Evolutionary conservation across 2,329 filamentous ascomycete genomes (phyloP).

Genomic region (Dactylellina drechsleri): DNA sequence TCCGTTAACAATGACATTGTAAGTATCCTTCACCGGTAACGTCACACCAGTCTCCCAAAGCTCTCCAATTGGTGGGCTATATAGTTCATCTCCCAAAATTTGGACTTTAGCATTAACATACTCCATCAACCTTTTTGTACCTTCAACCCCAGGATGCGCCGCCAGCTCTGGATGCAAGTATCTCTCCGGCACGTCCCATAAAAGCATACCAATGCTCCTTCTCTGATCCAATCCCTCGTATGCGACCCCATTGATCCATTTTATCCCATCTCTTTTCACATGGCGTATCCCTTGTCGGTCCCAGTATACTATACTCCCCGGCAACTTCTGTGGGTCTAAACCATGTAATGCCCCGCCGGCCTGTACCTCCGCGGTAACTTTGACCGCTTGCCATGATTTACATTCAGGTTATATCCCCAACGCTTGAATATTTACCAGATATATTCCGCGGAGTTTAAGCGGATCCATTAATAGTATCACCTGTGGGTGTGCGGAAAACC

Average conservation of each 20-base stretch:
- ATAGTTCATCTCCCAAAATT: background rate
- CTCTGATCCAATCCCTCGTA: constrained; percentile 11
- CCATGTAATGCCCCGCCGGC: constrained; percentile 13
- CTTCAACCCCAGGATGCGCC: background rate
- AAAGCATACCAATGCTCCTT: constrained; percentile 3
- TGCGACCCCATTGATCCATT: constrained; percentile 13
- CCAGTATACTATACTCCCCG: constrained; percentile 28
- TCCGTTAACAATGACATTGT: background rate
- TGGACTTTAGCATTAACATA: background rate
- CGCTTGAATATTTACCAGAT: constrained; percentile 3
- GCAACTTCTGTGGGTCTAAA: background rate
- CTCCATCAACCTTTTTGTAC: background rate
- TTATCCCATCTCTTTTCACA: constrained; percentile 5
- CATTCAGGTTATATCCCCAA: background rate
- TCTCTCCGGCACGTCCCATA: constrained; percentile 16
- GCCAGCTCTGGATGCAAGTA: constrained; percentile 7
- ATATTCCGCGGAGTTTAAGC: constrained; percentile 15
- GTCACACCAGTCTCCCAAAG: background rate
- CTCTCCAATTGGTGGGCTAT: background rate
- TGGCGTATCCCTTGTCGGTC: background rate
- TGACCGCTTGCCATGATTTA: constrained; percentile 34
- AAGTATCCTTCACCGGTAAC: constrained; percentile 2
- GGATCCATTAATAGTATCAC: constrained; percentile 26
- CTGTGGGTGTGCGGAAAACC: background rate
- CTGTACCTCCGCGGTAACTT: constrained; percentile 17